Base-by-base conservation (phyloP, 441 rosid genomes). In the Aquilaria agallochum region DNA sequence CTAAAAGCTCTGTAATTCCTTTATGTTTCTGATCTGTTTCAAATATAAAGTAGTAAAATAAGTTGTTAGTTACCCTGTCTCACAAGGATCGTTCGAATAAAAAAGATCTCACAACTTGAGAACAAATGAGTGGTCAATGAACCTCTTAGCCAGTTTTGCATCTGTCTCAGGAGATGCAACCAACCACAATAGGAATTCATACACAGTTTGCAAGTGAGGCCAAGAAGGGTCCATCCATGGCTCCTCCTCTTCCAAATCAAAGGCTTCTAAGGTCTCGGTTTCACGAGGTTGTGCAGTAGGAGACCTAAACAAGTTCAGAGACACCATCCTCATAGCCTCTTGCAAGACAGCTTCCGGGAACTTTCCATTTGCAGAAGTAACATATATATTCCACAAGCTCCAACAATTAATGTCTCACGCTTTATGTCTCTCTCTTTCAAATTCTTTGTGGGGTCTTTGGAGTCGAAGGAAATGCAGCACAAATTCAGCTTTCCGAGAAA, bases 71-170 rank as follows among this genome's bases (percentile, higher is more conserved):
- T 86, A 86, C 67, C 84, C 97, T 62, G 95, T 85, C 67, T 90
- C 96, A 69, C 96, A 78, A 10, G 77, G 86, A 82, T 90, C 96
- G 74, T 90, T 95, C 4, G 97, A 90, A 56, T 91, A 95, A 58
- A 88, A 86, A 70, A 86, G 70, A 65, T 86, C 93, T 64, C 88
- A 63, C 62, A 86, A 68, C 71, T 82, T 88, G 55, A 82, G 76
- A 63, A 88, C 72, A 56, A 90, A 88, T 1, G 83, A 74, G 58
- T 88, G 97, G 65, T 86, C 90, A 0, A 90, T 76, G 65, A 74
- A 82, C 62, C 76, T 80, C 79, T 88, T 91, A 55, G 92, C 79
- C 64, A 77, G 71, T 68, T 91, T 91, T 12, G 89, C 87, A 51
- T 91, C 97, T 9, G 87, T 78, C 82, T 86, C 93, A 14, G 93